Base-by-base conservation (phyloP, 768 basidiomycete genomes). In the Suillus hirtellus region DNA sequence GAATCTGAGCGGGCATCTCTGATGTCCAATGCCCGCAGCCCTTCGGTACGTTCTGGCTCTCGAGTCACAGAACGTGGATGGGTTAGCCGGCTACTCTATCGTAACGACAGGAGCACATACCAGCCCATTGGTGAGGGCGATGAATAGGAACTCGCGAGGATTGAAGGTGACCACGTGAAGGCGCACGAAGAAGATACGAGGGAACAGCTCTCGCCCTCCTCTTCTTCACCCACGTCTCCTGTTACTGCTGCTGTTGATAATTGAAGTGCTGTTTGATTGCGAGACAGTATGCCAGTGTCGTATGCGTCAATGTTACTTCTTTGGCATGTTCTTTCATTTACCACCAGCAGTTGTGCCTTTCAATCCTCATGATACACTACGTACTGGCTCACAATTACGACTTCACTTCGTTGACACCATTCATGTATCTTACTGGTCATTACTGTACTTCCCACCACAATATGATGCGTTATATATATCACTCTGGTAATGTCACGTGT, bases 1-100 rank as follows among this genome's bases (percentile, higher is more conserved):
- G 87, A 87, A 63, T 87, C 87, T 6, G 83, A 85, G 69, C 80
- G 82, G 34, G 81, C 84, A 19, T 89, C 87, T 4, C 79, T 89
- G 8, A 77, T 86, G 66, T 72, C 81, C 47, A 72, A 67, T 64
- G 65, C 66, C 38, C 74, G 70, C 64, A 75, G 78, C 63, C 71
- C 76, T 63, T 75, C 78, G 46, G 75, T 78, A 44, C 68, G 67
- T 44, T 69, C 76, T 53, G 60, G 63, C 40, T 66, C 70, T 42
- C 71, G 72, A 49, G 59, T 68, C 63, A 62, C 63, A 8, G 65
- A 72, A 27, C 73, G 73, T 38, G 79, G 81, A 40, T 87, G 86
- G 82, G 76, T 89, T 50, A 76, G 75, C 58, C 82, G 83, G 42
- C 62, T 89, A 49, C 72, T 87, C 62, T 78, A 81, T 34, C 75